phyloP scores from a whole-genome alignment of 805 yeast species.

The Jamesozyma gamospora region DNA sequence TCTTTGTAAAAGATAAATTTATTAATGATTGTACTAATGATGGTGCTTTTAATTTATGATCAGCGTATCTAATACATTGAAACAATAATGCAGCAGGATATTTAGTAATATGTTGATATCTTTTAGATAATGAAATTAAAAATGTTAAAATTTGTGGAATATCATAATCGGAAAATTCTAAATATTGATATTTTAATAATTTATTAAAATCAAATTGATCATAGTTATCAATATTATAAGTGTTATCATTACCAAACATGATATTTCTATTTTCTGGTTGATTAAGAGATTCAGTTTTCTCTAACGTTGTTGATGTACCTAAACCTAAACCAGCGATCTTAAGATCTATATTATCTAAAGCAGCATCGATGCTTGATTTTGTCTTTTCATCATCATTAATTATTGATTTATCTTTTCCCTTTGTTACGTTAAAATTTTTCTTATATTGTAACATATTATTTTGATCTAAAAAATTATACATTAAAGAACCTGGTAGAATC shows the following conservation, averaged over 20 bases:
- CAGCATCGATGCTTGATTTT: constrained; percentile 1
- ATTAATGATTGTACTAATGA: constrained; percentile 47
- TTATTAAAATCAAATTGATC: constrained; percentile 44
- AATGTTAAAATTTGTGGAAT: constrained; percentile 65
- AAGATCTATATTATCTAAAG: constrained; percentile 27
- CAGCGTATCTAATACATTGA: constrained; percentile 63
- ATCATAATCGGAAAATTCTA: constrained; percentile 50
- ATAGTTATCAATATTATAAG: not conserved
- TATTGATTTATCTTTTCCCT: not conserved
- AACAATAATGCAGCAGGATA: constrained; percentile 61
- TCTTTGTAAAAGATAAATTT: constrained; percentile 50
- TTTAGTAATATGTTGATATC: constrained; percentile 36
- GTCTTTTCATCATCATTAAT: not conserved
- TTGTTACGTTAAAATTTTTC: not conserved
- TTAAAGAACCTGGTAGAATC: constrained; percentile 44
- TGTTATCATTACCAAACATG: constrained; percentile 2
- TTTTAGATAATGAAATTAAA: constrained; percentile 51
- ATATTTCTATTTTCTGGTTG: constrained; percentile 10
- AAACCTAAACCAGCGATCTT: constrained; percentile 32
- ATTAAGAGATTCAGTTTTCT: constrained; percentile 7
- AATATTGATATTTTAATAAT: constrained; percentile 46
- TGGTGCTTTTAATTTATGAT: constrained; percentile 42
- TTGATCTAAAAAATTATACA: constrained; percentile 47
- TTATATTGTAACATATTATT: constrained; percentile 33
- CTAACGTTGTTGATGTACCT: constrained; percentile 2